Base-by-base conservation (phyloP, 108 stramenopile species). In the Epithemia pelagica region DNA sequence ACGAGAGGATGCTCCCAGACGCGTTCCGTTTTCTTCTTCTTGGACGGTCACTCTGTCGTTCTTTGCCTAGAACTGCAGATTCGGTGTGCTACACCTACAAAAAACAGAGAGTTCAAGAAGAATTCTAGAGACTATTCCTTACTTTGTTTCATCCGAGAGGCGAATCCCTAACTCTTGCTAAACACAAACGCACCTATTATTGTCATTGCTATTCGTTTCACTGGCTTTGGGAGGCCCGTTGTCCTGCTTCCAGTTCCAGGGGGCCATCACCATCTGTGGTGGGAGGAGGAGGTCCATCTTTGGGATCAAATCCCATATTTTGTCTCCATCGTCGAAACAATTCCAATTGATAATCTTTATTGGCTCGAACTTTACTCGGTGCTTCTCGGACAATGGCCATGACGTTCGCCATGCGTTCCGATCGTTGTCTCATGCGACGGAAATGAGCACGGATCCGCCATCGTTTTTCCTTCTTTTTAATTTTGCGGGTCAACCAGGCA, bases 401-500 rank as follows among this genome's bases (percentile, higher is more conserved):
- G 52, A 85, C 76, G 53, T 67, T 64, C 31, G 79, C 58, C 19
- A 80, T 74, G 31, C 70, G 84, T 10, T 64, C 59, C 30, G 68
- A 68, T 19, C 90, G 76, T 62, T 86, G 81, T 61, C 74, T 82
- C 92, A 94, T 94, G 18, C 80, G 75, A 28, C 84, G 71, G 28
- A 66, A 52, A 61, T 94, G 89, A 23, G 82, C 80, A 0, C 46
- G 65, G 30, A 80, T 64, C 15, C 80, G 61, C 21, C 85, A 67
- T 0, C 65, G 28, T 65, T 89, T 94, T 60, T 87, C 85, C 59
- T 82, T 68, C 54, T 64, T 60, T 10, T 73, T 75, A 58, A 85
- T 83, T 70, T 83, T 68, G 58, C 86, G 83, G 20, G 80, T 83
- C 19, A 68, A 52, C 2, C 59, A 69, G 82, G 82, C 86, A 32